Evolutionary conservation across 2,329 filamentous ascomycete species (phyloP).

Genomic region (Venturiaceae sp.): DNA sequence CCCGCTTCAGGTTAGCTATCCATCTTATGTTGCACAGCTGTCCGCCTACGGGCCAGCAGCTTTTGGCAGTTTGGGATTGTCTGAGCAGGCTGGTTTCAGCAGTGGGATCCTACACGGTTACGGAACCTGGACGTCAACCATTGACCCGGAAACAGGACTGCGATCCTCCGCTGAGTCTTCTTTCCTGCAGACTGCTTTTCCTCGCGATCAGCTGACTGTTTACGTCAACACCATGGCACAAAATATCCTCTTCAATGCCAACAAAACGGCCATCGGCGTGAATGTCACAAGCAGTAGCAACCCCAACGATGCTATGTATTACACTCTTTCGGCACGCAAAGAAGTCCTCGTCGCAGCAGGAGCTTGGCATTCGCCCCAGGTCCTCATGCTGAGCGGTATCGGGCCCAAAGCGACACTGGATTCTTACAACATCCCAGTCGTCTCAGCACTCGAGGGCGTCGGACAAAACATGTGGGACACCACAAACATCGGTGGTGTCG

Average conservation of each 20-base stretch:
- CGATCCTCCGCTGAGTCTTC: constrained; percentile 12
- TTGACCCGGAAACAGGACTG: constrained; percentile 17
- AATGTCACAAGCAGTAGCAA: constrained; percentile 1
- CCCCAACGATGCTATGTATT: not conserved
- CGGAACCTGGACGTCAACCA: constrained; percentile 17
- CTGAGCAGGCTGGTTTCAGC: constrained; percentile 16
- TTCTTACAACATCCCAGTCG: constrained; percentile 17
- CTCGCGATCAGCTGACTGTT: constrained; percentile 14
- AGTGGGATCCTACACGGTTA: constrained; percentile 1
- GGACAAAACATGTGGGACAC: constrained; percentile 54
- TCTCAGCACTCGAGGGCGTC: constrained; percentile 38
- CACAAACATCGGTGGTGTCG: constrained; percentile 4
- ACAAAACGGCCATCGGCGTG: constrained; percentile 11
- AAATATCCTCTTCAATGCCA: constrained; percentile 23
- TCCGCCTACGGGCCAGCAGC: constrained; percentile 8
- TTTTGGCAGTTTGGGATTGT: constrained; percentile 15
- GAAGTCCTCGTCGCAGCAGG: constrained; percentile 9
- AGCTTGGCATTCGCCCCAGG: constrained; percentile 6
- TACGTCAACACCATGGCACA: constrained; percentile 23
- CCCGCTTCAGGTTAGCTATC: constrained; percentile 6
- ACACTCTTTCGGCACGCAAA: constrained; percentile 4
- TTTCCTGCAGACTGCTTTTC: constrained; percentile 16
- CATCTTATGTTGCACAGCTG: not conserved
- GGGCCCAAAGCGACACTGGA: constrained; percentile 25
- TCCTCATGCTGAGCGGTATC: constrained; percentile 8